Conservation (phyloP, 306 rosid species). For the Castanopsis chinensis region DNA sequence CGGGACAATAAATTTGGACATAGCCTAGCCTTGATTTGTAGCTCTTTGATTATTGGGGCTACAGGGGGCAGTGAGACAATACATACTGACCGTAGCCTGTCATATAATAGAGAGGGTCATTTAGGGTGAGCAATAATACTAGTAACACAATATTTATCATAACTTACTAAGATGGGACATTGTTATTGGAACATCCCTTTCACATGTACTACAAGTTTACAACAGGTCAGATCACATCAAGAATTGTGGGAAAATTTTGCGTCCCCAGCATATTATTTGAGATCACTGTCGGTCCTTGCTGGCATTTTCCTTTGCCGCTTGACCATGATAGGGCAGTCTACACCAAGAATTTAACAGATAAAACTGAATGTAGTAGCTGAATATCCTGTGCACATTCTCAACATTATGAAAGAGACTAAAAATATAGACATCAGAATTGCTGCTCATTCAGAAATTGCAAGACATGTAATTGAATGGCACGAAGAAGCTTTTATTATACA, state of each 20-base stretch:
- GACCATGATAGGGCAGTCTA: neutral
- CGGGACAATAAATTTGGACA: neutral
- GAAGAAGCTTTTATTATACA: slow-evolving; percentile 13
- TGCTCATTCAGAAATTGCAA: neutral
- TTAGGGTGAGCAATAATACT: too few species aligned
- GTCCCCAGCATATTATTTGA: neutral
- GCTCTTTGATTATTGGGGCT: too few species aligned
- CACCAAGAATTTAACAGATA: neutral
- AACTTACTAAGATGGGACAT: too few species aligned
- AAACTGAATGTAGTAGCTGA: neutral
- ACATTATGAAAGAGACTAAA: neutral
- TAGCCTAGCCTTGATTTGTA: too few species aligned
- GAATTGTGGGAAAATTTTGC: too few species aligned
- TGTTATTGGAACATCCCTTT: too few species aligned
- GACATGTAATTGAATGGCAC: neutral
- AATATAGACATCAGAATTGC: neutral
- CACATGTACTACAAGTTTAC: too few species aligned
- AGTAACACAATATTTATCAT: too few species aligned
- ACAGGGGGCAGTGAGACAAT: too few species aligned
- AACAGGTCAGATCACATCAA: too few species aligned
- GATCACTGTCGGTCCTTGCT: neutral
- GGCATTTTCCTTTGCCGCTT: neutral
- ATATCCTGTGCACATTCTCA: neutral
- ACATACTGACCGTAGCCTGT: too few species aligned
- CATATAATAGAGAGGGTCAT: too few species aligned